phyloP scores from a whole-genome alignment of 768 basidiomycete species.

The Dendrothele bispora region DNA sequence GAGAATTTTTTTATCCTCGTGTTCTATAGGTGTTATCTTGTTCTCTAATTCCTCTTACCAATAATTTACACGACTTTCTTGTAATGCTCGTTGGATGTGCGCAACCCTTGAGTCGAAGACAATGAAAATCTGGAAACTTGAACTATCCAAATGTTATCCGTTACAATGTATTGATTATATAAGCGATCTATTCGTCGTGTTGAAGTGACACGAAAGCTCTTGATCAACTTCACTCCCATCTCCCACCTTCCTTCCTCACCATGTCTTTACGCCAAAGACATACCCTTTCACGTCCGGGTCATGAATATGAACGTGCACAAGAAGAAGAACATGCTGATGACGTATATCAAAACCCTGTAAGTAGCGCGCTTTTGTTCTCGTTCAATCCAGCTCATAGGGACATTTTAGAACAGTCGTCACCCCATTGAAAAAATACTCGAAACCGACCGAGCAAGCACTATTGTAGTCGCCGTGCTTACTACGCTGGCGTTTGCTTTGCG shows the following conservation, averaged over 20 bases:
- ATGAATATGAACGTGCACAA: slow-evolving; percentile 35
- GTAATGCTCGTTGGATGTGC: too few species aligned
- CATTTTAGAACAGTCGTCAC: slow-evolving; percentile 51
- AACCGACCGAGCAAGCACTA: slow-evolving; percentile 58
- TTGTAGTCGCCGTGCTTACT: slow-evolving; percentile 65
- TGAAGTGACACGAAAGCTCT: too few species aligned
- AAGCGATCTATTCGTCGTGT: too few species aligned
- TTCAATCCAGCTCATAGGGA: slow-evolving; percentile 11
- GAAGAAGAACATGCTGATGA: slow-evolving; percentile 55
- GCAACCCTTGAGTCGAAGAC: too few species aligned
- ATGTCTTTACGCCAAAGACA: slow-evolving; percentile 15
- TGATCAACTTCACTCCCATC: too few species aligned
- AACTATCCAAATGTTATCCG: too few species aligned
- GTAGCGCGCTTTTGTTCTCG: slow-evolving; percentile 18
- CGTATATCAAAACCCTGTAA: slow-evolving; percentile 50
- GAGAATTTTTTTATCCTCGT: background rate
- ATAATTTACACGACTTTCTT: too few species aligned
- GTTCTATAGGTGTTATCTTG: background rate
- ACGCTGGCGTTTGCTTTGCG: slow-evolving; percentile 78
- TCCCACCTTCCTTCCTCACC: slow-evolving; percentile 1
- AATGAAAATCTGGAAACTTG: too few species aligned
- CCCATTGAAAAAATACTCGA: slow-evolving; percentile 63
- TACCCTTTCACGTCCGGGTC: slow-evolving; percentile 1
- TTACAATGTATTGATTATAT: too few species aligned
- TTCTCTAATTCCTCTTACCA: background rate